Percentiles rank a stretch among this genome's conserved stretches.
These are phyloP conservation scores for Mariannaea sp. DNA, from an alignment of 2,329 filamentous ascomycete genomes.

Conservation along the genomic window DNA sequence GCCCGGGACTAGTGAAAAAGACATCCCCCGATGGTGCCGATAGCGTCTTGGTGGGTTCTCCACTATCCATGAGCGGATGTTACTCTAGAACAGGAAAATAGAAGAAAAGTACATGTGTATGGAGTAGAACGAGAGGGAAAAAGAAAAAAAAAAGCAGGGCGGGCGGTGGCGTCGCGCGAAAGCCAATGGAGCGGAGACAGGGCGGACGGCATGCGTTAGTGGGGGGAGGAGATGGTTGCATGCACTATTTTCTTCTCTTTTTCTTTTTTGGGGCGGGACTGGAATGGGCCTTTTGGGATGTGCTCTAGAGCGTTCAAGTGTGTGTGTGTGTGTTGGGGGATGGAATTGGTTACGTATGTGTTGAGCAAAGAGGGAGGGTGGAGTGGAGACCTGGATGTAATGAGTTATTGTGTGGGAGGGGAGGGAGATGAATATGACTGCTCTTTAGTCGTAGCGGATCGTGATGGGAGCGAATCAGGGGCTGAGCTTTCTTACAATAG, in stretches of 20 bases:
- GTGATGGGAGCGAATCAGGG: constrained; percentile 11
- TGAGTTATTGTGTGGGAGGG: too few relatives aligned
- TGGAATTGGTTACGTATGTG: constrained; percentile 13
- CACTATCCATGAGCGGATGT: constrained; percentile 11
- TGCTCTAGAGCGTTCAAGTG: constrained; percentile 5
- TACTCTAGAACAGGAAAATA: constrained; percentile 10
- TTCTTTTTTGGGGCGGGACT: neutral
- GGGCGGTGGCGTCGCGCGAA: constrained; percentile 15
- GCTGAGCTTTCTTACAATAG: neutral
- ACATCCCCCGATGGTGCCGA: constrained; percentile 17
- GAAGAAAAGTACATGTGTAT: neutral
- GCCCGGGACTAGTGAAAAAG: neutral
- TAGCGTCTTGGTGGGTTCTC: constrained; percentile 11
- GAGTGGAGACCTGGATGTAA: constrained; percentile 1
- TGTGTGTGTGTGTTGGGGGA: neutral
- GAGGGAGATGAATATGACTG: too few relatives aligned
- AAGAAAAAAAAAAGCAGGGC: constrained; percentile 15
- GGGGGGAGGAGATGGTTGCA: neutral
- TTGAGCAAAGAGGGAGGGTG: constrained; percentile 18
- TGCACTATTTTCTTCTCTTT: neutral
- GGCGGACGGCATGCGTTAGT: constrained; percentile 38
- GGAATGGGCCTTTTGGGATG: constrained; percentile 14
- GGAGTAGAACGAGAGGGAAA: constrained; percentile 10
- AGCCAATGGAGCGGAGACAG: constrained; percentile 30
- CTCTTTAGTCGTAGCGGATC: too few relatives aligned